phyloP scores from a whole-genome alignment of 2,329 filamentous ascomycete genomes.

The Stachybotrys echinatus region DNA sequence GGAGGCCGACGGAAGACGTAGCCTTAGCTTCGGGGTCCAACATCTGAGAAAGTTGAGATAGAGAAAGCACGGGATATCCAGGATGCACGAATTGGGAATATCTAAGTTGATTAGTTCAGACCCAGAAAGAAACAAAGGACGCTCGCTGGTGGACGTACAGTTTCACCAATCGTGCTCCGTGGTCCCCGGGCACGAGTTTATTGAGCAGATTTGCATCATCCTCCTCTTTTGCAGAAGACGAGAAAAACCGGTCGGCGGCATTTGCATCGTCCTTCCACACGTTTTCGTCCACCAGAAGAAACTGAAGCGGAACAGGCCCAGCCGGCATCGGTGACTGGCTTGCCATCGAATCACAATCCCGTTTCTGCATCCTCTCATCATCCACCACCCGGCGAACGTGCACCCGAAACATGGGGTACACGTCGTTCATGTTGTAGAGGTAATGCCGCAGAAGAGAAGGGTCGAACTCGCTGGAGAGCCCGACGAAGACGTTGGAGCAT shows the following conservation, averaged over 20 bases:
- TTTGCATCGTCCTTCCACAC: slow-evolving; percentile 12
- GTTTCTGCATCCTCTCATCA: slow-evolving; percentile 2
- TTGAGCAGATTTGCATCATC: slow-evolving; percentile 10
- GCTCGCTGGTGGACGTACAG: slow-evolving; percentile 6
- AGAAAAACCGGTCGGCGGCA: slow-evolving; percentile 8
- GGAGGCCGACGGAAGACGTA: slow-evolving; percentile 10
- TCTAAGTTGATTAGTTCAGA: not conserved
- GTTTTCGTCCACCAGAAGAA: slow-evolving; percentile 13
- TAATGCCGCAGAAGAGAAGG: slow-evolving; percentile 16
- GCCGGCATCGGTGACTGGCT: not conserved
- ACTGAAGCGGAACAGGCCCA: slow-evolving; percentile 11
- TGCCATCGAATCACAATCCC: not conserved
- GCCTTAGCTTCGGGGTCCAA: not conserved
- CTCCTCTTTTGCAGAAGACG: slow-evolving; percentile 7
- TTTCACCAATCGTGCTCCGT: slow-evolving; percentile 9
- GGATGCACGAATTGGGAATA: slow-evolving; percentile 13
- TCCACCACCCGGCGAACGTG: slow-evolving; percentile 14
- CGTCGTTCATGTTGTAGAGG: slow-evolving; percentile 12
- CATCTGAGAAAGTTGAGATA: slow-evolving; percentile 8
- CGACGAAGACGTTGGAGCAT: slow-evolving; percentile 15
- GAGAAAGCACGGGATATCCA: slow-evolving; percentile 12
- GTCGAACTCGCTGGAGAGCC: slow-evolving; percentile 16
- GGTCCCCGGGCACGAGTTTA: slow-evolving; percentile 10
- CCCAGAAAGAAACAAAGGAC: not conserved
- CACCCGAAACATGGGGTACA: slow-evolving; percentile 16